Evolutionary conservation across 2,329 filamentous ascomycete genomes (phyloP).

Genomic region (Chaetomiaceae sp.): DNA sequence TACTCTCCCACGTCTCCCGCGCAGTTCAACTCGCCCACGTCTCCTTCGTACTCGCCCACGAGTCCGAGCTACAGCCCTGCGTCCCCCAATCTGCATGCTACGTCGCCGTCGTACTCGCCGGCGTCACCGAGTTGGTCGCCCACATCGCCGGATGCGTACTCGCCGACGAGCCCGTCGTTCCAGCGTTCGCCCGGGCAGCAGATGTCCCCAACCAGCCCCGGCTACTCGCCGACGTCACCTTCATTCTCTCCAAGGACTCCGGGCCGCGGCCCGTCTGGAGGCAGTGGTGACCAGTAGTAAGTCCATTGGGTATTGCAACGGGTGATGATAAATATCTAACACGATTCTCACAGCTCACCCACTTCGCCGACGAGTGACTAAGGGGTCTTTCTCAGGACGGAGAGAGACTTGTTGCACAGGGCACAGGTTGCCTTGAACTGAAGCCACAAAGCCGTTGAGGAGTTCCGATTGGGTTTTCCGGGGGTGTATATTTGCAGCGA

Average conservation of each 20-base stretch:
- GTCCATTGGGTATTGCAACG: constrained; percentile 18
- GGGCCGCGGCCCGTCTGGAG: constrained; percentile 33
- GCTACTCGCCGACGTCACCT: constrained; percentile 63
- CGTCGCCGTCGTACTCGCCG: constrained; percentile 61
- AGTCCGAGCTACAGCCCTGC: constrained; percentile 70
- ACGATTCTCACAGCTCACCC: constrained; percentile 30
- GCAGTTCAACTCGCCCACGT: constrained; percentile 69
- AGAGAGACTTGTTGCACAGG: not conserved
- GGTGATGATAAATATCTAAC: constrained; percentile 11
- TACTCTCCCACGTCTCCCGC: constrained; percentile 68
- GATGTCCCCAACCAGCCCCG: constrained; percentile 62
- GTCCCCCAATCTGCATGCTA: constrained; percentile 51
- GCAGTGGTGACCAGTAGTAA: constrained; percentile 39
- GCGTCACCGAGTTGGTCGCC: constrained; percentile 75
- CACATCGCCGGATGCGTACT: constrained; percentile 62
- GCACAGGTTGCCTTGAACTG: constrained; percentile 21
- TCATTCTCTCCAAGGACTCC: constrained; percentile 42
- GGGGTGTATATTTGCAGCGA: constrained; percentile 14
- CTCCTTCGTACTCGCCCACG: constrained; percentile 66
- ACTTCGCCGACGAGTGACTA: constrained; percentile 37
- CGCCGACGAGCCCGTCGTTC: constrained; percentile 59
- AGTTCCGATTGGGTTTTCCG: not conserved
- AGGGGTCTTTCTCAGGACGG: constrained; percentile 4
- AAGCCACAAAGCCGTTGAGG: not conserved
- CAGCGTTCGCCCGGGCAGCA: constrained; percentile 49